phyloP scores from a whole-genome alignment of 2,329 filamentous ascomycete species.

The Beauveria bassiana region DNA sequence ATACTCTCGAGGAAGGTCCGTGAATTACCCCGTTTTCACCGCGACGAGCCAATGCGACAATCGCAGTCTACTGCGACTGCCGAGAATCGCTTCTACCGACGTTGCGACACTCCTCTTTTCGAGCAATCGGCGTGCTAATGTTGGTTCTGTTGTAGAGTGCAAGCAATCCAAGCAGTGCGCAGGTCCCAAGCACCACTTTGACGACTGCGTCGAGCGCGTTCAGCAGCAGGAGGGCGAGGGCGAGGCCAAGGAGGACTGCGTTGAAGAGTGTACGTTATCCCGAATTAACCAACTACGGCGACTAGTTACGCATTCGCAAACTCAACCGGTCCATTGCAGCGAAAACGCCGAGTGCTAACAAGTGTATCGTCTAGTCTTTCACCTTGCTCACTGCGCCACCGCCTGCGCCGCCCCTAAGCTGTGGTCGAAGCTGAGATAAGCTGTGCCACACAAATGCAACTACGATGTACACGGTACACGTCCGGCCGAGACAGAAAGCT shows the following conservation, averaged over 20 bases:
- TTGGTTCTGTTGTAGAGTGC: conserved; percentile 60
- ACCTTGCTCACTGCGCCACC: conserved; percentile 91
- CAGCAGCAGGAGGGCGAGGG: conserved; percentile 55
- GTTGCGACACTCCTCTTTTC: conserved; percentile 7
- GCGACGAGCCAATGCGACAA: conserved; percentile 7
- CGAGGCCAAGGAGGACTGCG: conserved; percentile 82
- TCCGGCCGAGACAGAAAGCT: not conserved
- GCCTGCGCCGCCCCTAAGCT: conserved; percentile 94
- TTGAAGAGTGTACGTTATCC: conserved; percentile 86
- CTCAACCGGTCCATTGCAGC: not conserved
- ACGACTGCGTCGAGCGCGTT: conserved; percentile 95
- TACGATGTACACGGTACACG: not conserved
- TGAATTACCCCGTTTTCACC: conserved; percentile 11
- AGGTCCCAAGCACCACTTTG: conserved; percentile 92
- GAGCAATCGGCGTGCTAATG: conserved; percentile 19
- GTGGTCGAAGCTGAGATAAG: conserved; percentile 86
- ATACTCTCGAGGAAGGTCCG: conserved; percentile 86
- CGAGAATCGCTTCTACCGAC: not conserved
- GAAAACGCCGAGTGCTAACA: not conserved
- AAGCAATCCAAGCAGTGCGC: conserved; percentile 77
- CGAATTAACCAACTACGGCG: not conserved
- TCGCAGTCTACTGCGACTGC: not conserved
- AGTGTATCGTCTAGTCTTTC: conserved; percentile 67
- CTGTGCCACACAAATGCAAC: not conserved
- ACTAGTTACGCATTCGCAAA: not conserved